Evolutionary conservation across 2,329 filamentous ascomycete genomes (phyloP), one percentile per base, ranked within the genome.

Genomic region (Myotisia sp.): DNA sequence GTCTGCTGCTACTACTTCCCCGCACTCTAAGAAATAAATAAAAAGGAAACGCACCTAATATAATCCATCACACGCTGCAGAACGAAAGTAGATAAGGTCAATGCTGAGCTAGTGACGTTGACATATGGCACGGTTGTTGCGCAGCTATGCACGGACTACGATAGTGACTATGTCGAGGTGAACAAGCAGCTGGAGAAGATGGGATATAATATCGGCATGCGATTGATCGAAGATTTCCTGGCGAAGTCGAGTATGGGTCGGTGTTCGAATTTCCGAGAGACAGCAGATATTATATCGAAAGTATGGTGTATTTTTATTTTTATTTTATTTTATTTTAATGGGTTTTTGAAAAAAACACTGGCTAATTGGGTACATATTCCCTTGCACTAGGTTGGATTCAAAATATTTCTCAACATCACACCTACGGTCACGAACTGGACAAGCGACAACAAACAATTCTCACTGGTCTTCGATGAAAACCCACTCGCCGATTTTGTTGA

Each of bases 121-220:
- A 98, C 90, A 20, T 98, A 98, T 58, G 90, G 90, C 52, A 95
- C 90, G 16, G 92, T 98, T 43, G 90, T 98, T 37, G 82, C 85
- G 37, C 87, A 95, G 58, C 68, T 98, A 45, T 95, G 87, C 65
- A 87, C 87, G 58, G 90, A 98, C 64, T 93, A 87, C 55, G 85
- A 94, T 48, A 77, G 74, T 49, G 84, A 95, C 62, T 98, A 98
- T 55, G 67, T 74, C 33, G 85, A 95, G 56, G 87, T 98, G 54
- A 98, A 98, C 64, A 85, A 87, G 58, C 90, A 98, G 58, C 71
- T 98, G 28, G 90, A 98, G 55, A 92, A 87, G 63, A 98, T 98
- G 90, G 90, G 90, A 36, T 94, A 95, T 64, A 95, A 95, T 52
- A 98, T 98, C 44, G 90, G 90, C 18, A 68, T 95, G 52, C 81